A percentile compares a stretch with the other conserved stretches of the same genome.
Evolutionary conservation across 2,329 filamentous ascomycete species (phyloP).

Genomic region (Shiraia bambusicola): DNA sequence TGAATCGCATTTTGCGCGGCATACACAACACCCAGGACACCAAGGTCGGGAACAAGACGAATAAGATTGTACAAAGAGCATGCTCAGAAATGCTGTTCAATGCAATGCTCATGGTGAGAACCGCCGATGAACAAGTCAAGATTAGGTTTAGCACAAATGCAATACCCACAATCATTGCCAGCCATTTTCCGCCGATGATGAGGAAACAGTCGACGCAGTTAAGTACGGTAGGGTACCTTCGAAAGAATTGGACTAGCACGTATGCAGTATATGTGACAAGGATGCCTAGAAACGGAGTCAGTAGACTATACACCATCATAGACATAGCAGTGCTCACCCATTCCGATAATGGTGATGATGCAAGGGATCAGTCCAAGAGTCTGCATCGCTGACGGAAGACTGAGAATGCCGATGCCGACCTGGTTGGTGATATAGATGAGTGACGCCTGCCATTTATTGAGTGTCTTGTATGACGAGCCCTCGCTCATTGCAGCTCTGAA

Average conservation of each 20-base stretch:
- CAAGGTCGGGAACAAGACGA: slow-evolving; percentile 58
- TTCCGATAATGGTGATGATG: slow-evolving; percentile 12
- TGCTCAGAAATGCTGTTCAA: slow-evolving; percentile 63
- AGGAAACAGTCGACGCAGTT: slow-evolving; percentile 9
- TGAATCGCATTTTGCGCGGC: slow-evolving; percentile 14
- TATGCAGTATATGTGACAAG: slow-evolving; percentile 16
- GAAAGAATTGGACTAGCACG: slow-evolving; percentile 16
- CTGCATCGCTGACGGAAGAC: slow-evolving; percentile 17
- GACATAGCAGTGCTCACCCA: neutral
- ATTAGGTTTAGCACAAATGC: slow-evolving; percentile 12
- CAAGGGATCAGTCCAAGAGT: slow-evolving; percentile 20
- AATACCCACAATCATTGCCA: slow-evolving; percentile 6
- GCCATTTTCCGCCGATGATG: slow-evolving; percentile 8
- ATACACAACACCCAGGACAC: slow-evolving; percentile 55
- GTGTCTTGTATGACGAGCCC: slow-evolving; percentile 1
- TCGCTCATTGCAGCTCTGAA: neutral
- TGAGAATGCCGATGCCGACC: slow-evolving; percentile 21
- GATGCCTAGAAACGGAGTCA: slow-evolving; percentile 2
- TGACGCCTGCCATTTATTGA: slow-evolving; percentile 4
- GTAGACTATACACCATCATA: neutral
- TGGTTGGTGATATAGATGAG: slow-evolving; percentile 21
- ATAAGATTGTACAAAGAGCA: slow-evolving; percentile 63
- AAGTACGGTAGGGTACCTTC: slow-evolving; percentile 10
- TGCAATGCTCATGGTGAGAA: slow-evolving; percentile 50
- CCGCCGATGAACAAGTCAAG: slow-evolving; percentile 10